Base-by-base conservation (phyloP, 495 filamentous ascomycete genomes). In the Staphylotrichum longicolle region DNA sequence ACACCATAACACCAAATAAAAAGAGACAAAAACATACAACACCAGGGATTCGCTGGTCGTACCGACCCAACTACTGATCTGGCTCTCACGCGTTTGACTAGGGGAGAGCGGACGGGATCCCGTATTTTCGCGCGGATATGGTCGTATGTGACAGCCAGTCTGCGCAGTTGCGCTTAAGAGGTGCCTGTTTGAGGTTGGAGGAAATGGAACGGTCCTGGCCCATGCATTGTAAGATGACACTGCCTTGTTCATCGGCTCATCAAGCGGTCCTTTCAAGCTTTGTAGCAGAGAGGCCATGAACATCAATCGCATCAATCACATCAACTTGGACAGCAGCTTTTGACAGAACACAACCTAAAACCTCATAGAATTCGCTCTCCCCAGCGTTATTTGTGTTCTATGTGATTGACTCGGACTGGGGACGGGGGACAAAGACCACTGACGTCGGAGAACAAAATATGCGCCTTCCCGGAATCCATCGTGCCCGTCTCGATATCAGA, bases 61-160 rank as follows among this genome's bases (percentile, higher is more conserved):
- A 73, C 67, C 74, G 68, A 77, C 75, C 74, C 72, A 73, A 75
- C 70, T 79, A 78, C 77, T 79, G 20, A 27, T 27, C 20, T 27
- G 37, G 37, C 37, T 39, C 37, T 39, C 37, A 39, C 37, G 37
- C 5, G 42, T 45, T 45, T 45, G 42, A 71, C 71, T 73, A 76
- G 66, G 75, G 75, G 72, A 76, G 77, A 80, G 74, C 78, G 74
- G 76, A 81, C 77, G 77, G 77, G 76, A 77, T 76, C 72, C 74
- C 77, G 76, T 73, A 65, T 34, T 45, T 52, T 60, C 57, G 52
- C 5, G 52, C 11, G 15, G 15, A 14, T 54, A 54, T 54, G 52
- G 52, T 42, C 52, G 52, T 54, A 54, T 54, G 52, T 54, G 52
- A 27, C 20, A 27, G 20, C 1, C 20, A 27, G 20, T 27, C 20